Base-by-base conservation (phyloP, 192 early-diverging fungal genomes). In the Mortierella alpina region DNA sequence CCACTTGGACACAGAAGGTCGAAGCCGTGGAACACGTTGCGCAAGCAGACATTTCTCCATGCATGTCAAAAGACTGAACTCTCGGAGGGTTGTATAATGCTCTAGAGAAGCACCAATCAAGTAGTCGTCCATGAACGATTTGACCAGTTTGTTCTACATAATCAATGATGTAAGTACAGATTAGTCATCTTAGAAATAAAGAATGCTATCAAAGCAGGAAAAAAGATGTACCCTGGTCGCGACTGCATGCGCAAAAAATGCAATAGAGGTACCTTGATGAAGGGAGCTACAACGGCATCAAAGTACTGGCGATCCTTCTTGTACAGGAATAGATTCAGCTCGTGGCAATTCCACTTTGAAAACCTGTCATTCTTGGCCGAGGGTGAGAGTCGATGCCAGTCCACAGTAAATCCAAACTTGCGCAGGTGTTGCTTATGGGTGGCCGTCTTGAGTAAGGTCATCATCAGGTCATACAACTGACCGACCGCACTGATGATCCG, bases 311-410 rank as follows among this genome's bases (percentile, higher is more conserved):
- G 53, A 59, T 88, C 87, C 60, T 86, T 86, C 39, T 84, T 77
- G 61, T 80, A 85, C 14, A 88, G 18, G 79, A 85, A 88, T 45
- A 88, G 68, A 52, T 86, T 86, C 45, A 86, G 58, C 65, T 88
- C 87, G 51, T 88, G 75, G 44, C 83, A 88, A 5, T 59, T 71
- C 40, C 74, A 75, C 9, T 73, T 66, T 13, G 75, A 75, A 52
- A 82, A 81, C 23, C 68, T 69, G 51, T 83, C 69, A 15, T 85
- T 50, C 59, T 86, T 88, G 51, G 63, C 49, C 12, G 60, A 18
- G 3, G 46, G 12, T 13, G 62, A 58, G 2, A 86, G 54, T 6
- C 55, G 23, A 20, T 68, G 61, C 87, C 87, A 88, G 23, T 74
- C 75, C 44, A 54, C 54, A 39, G 85, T 58, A 11, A 84, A 84